Base-by-base conservation (phyloP, 2,329 filamentous ascomycete species). In the Diaporthe sp. region DNA sequence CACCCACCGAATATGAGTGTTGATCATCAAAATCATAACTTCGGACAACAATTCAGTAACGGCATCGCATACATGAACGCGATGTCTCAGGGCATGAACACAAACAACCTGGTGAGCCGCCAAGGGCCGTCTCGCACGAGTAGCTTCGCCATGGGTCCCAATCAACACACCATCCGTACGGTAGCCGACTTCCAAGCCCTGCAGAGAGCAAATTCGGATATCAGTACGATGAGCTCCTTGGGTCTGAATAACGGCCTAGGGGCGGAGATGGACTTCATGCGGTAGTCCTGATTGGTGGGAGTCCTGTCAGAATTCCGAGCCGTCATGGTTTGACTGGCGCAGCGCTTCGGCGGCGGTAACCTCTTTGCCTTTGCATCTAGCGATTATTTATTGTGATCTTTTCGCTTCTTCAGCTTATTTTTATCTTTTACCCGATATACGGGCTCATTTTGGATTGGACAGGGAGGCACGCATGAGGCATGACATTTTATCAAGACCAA, bases 141-240 rank as follows among this genome's bases (percentile, higher is more conserved):
- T 49, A 87, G 84, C 70, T 88, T 85, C 57, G 82, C 84, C 49
- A 82, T 87, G 70, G 78, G 82, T 25, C 73, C 70, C 22, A 79
- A 82, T 6, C 84, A 84, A 34, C 84, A 84, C 10, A 55, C 49
- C 25, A 81, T 88, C 74, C 83, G 85, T 62, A 87, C 87, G 1
- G 85, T 88, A 0, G 86, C 84, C 4, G 87, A 89, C 68, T 90
- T 89, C 70, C 88, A 90, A 37, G 84, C 85, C 1, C 78, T 90
- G 3, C 88, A 89, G 74, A 82, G 88, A 53, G 83, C 84, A 15
- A 86, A 84, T 71, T 83, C 85, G 0, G 87, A 88, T 57, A 83
- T 82, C 34, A 82, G 81, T 17, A 65, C 82, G 2, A 82, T 86
- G 78, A 81, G 79, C 53, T 74, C 82, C 1, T 75, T 86, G 13